phyloP scores from a whole-genome alignment of 768 basidiomycete genomes.

The Termitomyces sp. region DNA sequence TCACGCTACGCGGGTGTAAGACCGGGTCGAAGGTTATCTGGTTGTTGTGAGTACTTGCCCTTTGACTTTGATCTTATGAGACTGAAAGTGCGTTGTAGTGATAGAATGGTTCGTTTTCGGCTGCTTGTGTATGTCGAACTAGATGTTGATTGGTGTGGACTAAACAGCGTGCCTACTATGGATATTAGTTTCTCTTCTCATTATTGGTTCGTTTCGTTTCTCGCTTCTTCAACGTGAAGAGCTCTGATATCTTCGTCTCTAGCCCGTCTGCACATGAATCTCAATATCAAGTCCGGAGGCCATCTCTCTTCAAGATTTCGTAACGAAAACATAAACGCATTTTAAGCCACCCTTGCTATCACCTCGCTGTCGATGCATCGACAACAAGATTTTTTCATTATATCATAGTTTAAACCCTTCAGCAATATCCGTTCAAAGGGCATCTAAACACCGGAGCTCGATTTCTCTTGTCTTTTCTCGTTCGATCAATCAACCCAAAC shows the following conservation, averaged over 20 bases:
- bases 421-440: too few relatives aligned
- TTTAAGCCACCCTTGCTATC: neutral
- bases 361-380: neutral
- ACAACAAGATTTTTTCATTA: neutral
- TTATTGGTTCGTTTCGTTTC: neutral
- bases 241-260: neutral
- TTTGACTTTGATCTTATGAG: too few relatives aligned
- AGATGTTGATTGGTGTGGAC: neutral
- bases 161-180: neutral
- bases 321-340: neutral
- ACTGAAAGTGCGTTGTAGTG: too few relatives aligned
- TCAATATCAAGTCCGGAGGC: neutral
- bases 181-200: neutral
- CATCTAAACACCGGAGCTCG: neutral
- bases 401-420: neutral
- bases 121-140: neutral
- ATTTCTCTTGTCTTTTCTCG: neutral
- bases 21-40: conserved; percentile 90
- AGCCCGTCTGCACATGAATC: neutral
- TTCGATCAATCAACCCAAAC: neutral
- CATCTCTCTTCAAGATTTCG: neutral
- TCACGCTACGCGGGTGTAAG: conserved; percentile 86
- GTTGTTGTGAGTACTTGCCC: conserved; percentile 53
- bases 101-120: neutral
- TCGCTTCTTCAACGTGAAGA: neutral